Conservation (phyloP, 2,329 filamentous ascomycete species). For the Exophiala dermatitidis region DNA sequence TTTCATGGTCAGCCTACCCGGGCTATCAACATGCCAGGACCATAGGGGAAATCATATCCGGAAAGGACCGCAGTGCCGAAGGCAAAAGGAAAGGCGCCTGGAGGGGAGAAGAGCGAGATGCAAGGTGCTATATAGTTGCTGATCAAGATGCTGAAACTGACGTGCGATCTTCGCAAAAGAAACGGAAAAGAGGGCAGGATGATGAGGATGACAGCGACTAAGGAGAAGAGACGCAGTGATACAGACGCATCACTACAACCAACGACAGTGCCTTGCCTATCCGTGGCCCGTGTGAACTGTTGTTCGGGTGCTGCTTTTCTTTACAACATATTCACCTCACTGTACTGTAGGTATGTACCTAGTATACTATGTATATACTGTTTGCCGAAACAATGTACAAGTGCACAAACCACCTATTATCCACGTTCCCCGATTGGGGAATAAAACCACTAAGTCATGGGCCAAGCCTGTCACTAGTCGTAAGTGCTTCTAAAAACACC, state of each 20-base stretch:
- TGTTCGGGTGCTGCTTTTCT: too few relatives aligned
- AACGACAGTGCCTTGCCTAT: too few relatives aligned
- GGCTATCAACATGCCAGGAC: constrained; percentile 44
- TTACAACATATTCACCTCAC: too few relatives aligned
- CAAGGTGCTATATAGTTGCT: constrained; percentile 43
- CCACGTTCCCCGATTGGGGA: too few relatives aligned
- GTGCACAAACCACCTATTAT: too few relatives aligned
- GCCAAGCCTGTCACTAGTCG: too few relatives aligned
- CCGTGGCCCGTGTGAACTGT: too few relatives aligned
- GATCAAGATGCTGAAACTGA: constrained; percentile 32
- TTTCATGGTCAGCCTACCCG: constrained; percentile 43
- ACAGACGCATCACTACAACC: background rate
- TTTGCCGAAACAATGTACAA: too few relatives aligned
- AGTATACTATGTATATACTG: too few relatives aligned
- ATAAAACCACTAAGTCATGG: too few relatives aligned
- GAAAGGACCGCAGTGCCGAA: constrained; percentile 27
- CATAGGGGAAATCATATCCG: constrained; percentile 40
- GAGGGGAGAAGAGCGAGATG: constrained; percentile 43
- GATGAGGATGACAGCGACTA: constrained; percentile 26
- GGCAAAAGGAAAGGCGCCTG: constrained; percentile 36
- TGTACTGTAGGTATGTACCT: too few relatives aligned
- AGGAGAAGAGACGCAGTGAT: background rate
- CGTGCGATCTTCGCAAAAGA: constrained; percentile 25
- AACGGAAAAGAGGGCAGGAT: constrained; percentile 31
- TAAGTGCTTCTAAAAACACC: background rate